These are phyloP conservation scores for Phytophthora nicotianae DNA, from an alignment of 352 stramenopile genomes.

Conservation along the genomic window DNA sequence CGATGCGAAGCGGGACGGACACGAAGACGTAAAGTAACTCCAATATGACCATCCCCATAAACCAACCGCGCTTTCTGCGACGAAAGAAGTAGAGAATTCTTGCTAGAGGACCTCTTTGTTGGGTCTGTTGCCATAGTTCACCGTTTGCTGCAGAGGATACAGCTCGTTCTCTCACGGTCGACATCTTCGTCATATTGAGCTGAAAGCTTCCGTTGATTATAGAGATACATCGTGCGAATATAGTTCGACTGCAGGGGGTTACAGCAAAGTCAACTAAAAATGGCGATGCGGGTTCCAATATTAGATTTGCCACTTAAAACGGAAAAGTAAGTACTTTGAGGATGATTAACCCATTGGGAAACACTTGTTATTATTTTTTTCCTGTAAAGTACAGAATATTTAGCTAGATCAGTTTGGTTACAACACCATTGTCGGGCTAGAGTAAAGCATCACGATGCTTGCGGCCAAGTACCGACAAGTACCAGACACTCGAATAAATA, in stretches of 20 bases:
- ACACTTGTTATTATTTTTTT: no score
- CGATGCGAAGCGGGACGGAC: slow-evolving; percentile 67
- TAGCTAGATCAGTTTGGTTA: no score
- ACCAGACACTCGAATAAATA: no score
- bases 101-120: not conserved
- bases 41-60: slow-evolving; percentile 32
- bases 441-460: no score
- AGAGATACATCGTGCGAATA: not conserved
- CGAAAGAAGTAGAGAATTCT: slow-evolving; percentile 23
- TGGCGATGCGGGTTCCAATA: not conserved
- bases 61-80: slow-evolving; percentile 25
- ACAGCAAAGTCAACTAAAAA: not conserved
- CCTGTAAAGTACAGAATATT: no score
- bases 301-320: not conserved
- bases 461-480: no score
- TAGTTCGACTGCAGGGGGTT: not conserved
- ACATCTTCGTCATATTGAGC: slow-evolving; percentile 2
- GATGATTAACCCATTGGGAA: no score
- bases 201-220: not conserved
- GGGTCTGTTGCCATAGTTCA: slow-evolving; percentile 2
- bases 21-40: slow-evolving; percentile 60
- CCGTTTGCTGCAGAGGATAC: not conserved
- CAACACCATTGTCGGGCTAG: no score
- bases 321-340: no score
- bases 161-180: slow-evolving; percentile 13